Evolutionary conservation across 179 eudicot species (phyloP).

Genomic region (Actinidia polygama): DNA sequence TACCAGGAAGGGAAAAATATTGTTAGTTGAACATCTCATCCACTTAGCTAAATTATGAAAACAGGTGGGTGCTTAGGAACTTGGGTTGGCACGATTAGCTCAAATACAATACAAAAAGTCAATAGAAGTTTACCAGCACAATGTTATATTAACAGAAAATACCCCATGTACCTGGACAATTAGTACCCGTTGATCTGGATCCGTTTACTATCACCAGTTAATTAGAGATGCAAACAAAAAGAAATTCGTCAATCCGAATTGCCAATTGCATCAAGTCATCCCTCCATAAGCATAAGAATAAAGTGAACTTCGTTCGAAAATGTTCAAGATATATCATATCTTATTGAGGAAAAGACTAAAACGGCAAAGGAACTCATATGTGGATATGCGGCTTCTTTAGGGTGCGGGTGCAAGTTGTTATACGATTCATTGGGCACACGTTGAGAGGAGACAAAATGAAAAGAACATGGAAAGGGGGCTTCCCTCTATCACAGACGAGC

Average conservation of each 20-base stretch:
- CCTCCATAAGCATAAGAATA: no score
- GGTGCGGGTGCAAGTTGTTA: no score
- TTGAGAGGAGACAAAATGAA: no score
- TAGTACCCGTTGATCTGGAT: background rate
- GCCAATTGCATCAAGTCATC: no score
- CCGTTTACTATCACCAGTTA: background rate
- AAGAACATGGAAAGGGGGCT: no score
- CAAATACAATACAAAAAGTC: background rate
- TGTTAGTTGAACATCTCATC: background rate
- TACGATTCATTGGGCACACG: no score
- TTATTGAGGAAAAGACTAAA: no score
- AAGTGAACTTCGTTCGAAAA: no score
- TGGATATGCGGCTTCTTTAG: no score
- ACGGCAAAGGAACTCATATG: no score
- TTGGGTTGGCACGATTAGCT: background rate
- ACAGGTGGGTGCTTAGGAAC: background rate
- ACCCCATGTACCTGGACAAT: background rate
- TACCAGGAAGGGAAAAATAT: background rate
- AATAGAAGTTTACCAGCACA: conserved; percentile 6
- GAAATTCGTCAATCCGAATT: background rate
- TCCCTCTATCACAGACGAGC: conserved; percentile 44
- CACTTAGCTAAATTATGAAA: background rate
- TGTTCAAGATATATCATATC: no score
- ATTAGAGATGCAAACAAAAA: background rate
- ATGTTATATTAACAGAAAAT: no score